Percentiles rank a stretch among this genome's conserved stretches.
phyloP scores from a whole-genome alignment of 805 yeast genomes.

The Aciculoconidium aculeatum region DNA sequence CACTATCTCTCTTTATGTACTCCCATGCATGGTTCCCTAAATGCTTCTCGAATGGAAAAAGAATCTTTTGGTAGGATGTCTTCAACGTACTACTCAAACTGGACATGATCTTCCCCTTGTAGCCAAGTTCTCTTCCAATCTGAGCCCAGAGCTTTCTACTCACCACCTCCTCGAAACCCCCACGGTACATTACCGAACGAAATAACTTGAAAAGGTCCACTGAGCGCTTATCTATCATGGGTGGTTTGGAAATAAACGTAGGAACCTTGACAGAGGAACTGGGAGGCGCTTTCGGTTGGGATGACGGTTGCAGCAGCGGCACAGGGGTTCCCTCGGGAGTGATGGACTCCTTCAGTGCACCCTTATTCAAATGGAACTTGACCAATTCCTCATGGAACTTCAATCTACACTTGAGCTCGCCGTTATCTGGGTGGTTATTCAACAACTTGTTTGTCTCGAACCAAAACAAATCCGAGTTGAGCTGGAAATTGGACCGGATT shows the following conservation, averaged over 20 bases:
- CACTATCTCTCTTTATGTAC: too few relatives aligned
- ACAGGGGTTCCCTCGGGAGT: too few relatives aligned
- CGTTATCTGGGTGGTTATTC: slow-evolving; percentile 36
- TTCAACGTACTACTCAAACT: slow-evolving; percentile 64
- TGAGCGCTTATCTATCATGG: slow-evolving; percentile 61
- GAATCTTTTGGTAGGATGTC: slow-evolving; percentile 45
- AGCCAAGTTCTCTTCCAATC: slow-evolving; percentile 75
- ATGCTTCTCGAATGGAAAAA: slow-evolving; percentile 26
- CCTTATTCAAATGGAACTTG: slow-evolving; percentile 30
- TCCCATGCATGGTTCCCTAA: too few relatives aligned
- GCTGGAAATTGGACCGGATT: slow-evolving; percentile 17
- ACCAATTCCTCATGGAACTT: slow-evolving; percentile 44
- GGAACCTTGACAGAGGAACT: slow-evolving; percentile 9
- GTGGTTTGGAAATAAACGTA: slow-evolving; percentile 40
- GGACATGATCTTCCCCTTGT: slow-evolving; percentile 64
- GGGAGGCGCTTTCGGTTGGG: neutral
- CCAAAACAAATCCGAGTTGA: slow-evolving; percentile 45
- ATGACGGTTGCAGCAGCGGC: neutral
- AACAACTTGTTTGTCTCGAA: slow-evolving; percentile 46
- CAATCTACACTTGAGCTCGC: slow-evolving; percentile 37
- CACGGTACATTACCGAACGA: slow-evolving; percentile 53
- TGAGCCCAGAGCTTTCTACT: slow-evolving; percentile 73
- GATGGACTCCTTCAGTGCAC: too few relatives aligned
- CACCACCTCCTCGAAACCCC: slow-evolving; percentile 64
- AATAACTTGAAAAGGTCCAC: slow-evolving; percentile 59